phyloP scores from a whole-genome alignment of 176 grass and related monocot species.

The Elaeis guineensis region DNA sequence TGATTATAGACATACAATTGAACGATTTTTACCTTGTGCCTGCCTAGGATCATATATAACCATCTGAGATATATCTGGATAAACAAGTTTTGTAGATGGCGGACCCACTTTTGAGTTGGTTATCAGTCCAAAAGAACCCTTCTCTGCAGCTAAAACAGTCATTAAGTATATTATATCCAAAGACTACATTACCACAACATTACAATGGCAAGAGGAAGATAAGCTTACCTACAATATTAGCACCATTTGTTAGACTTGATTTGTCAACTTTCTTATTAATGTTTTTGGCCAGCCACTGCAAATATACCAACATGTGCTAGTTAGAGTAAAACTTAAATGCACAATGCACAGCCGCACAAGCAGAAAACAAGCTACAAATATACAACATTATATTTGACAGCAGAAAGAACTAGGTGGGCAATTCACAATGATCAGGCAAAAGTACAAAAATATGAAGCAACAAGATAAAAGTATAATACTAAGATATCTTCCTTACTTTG shows the following conservation, averaged over 20 bases:
- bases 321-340: not conserved
- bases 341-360: too few species aligned
- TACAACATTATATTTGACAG: too few species aligned
- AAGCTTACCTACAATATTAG: conserved; percentile 38
- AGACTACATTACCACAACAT: not conserved
- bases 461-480: too few species aligned
- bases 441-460: too few species aligned
- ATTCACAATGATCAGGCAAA: too few species aligned
- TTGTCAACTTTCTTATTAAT: conserved; percentile 50
- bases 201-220: not conserved
- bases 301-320: conserved; percentile 5
- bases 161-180: conserved; percentile 19
- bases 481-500: too few species aligned
- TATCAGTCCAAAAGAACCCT: conserved; percentile 27
- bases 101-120: conserved; percentile 29
- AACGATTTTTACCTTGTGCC: conserved; percentile 55
- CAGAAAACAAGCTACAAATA: too few species aligned
- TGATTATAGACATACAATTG: not conserved
- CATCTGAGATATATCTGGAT: conserved; percentile 86
- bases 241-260: conserved; percentile 27
- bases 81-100: conserved; percentile 48
- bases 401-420: too few species aligned
- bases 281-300: conserved; percentile 79
- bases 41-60: conserved; percentile 89
- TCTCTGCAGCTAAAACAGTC: conserved; percentile 32